Base-by-base conservation (phyloP, 2,329 filamentous ascomycete genomes). In the Escovopsis sp. region DNA sequence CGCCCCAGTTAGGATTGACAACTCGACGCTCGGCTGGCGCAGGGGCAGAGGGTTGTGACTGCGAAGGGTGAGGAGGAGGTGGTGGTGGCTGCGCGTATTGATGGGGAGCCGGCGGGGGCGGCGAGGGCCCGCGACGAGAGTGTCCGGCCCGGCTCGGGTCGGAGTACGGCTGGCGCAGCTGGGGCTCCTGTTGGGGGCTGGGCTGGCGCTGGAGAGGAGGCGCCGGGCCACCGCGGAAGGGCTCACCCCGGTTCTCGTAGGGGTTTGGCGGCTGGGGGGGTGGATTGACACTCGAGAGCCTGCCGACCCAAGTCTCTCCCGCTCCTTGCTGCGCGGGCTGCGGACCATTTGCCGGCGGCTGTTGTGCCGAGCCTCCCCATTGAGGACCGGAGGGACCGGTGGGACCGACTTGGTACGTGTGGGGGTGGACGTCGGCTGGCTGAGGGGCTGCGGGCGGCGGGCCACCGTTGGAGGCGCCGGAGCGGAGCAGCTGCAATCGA, bases 381-480 rank as follows among this genome's bases (percentile, higher is more conserved):
- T 93, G 84, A 49, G 87, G 88, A 10, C 84, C 85, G 50, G 84
- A 83, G 42, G 91, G 81, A 36, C 83, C 84, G 39, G 80, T 82
- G 42, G 91, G 81, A 39, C 84, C 84, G 39, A 80, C 77, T 61
- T 94, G 87, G 55, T 96, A 96, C 6, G 88, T 85, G 56, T 94
- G 86, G 40, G 89, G 89, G 59, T 96, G 88, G 19, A 96, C 87
- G 61, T 98, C 91, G 55, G 94, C 89, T 7, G 91, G 89, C 53
- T 91, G 77, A n/a, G 89, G 88, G 41, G 82, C 85, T 40, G 82
- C 85, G 52, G 73, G 80, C 54, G 82, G 84, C 47, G 82, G 72
- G 53, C 82, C 70, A 47, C 85, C 80, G 56, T 77, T 81, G 47
- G 78, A 73, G 53, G 83, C 81, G 15, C 85, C 85, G 49, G 77